Evolutionary conservation across 306 rosid genomes (phyloP), one percentile per base, ranked within the genome.

Genomic region (Malus orientalis): DNA sequence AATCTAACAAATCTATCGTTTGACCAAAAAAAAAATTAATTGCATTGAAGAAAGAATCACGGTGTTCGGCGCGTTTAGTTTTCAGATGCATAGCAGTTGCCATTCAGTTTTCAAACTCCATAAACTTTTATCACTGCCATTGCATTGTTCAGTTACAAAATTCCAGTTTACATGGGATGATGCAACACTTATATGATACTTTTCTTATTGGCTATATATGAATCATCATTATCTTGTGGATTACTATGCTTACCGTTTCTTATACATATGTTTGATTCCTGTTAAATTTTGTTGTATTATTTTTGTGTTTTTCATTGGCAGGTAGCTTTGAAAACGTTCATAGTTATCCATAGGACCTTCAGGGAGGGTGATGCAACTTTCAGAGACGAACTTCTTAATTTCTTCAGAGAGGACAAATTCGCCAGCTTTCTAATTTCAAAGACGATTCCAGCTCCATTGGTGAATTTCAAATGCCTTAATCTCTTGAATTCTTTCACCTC

Each of bases 331-430:
- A 95, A 95, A 90, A 89, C 97, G 55, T 78, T 95, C 58, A 83
- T 92, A 69, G 97, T 92, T 75, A 85, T 95, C 80, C 99, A 92
- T 82, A 88, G 97, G 86, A 80, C 91, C 81, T 87, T 92, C 81
- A 90, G 97, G 86, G 99, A 95, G 88, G 97, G 99, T 61, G 99
- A 95, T 83, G 97, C 93, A 47, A 92, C 96, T 71, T 91, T 92
- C 70, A 89, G 97, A 76, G 99, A 95, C 79, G 99, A 95, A 86
- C 8, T 33, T 33, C 71, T 90, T 79, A 95, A 87, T 85, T 95
- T 88, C 74, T 88, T 54, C 92, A 84, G 73, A 92, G 92, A 88
- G 91, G 84, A 40, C 86, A 84, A 18, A 90, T 95, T 83, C 96
- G 92, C 57, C 96, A 95, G 81, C 90, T 95, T 71, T 90, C 96